Conservation (phyloP, 163 green algal species). For the Scenedesmus sp. region DNA sequence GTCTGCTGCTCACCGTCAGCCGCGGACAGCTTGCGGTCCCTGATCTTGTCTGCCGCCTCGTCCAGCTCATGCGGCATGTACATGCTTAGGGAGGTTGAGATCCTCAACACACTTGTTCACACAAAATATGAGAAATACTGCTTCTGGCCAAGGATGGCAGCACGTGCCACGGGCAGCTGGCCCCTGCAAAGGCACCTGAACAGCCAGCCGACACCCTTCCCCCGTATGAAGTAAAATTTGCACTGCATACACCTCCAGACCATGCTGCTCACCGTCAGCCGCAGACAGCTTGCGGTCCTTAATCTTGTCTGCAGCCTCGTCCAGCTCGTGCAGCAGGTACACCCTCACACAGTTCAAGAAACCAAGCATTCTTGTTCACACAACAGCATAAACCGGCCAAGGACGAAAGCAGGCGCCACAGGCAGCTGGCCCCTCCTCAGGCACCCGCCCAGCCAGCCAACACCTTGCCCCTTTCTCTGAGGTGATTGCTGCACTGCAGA, state of each 20-base stretch:
- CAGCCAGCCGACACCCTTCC: background rate
- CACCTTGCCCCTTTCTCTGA: background rate
- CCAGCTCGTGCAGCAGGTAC: slow-evolving; percentile 52
- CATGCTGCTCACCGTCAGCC: background rate
- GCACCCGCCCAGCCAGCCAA: background rate
- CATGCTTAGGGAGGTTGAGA: background rate
- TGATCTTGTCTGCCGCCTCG: slow-evolving; percentile 39
- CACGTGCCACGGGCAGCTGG: too few relatives aligned
- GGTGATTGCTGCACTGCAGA: too few relatives aligned
- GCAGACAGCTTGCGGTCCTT: background rate
- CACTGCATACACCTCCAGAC: too few relatives aligned
- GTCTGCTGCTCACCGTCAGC: background rate
- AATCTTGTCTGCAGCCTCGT: slow-evolving; percentile 43
- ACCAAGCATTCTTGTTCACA: too few relatives aligned
- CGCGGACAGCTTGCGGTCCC: background rate
- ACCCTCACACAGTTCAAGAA: slow-evolving; percentile 6
- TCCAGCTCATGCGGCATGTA: slow-evolving; percentile 53
- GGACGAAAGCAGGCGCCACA: too few relatives aligned
- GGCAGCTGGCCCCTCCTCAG: too few relatives aligned
- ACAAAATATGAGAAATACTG: background rate
- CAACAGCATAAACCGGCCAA: too few relatives aligned
- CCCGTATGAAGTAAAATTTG: background rate
- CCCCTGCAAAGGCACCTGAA: too few relatives aligned
- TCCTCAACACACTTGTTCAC: too few relatives aligned
- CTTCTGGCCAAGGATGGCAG: background rate